phyloP scores from a whole-genome alignment of 441 rosid species.

The Erodium trifolium region DNA sequence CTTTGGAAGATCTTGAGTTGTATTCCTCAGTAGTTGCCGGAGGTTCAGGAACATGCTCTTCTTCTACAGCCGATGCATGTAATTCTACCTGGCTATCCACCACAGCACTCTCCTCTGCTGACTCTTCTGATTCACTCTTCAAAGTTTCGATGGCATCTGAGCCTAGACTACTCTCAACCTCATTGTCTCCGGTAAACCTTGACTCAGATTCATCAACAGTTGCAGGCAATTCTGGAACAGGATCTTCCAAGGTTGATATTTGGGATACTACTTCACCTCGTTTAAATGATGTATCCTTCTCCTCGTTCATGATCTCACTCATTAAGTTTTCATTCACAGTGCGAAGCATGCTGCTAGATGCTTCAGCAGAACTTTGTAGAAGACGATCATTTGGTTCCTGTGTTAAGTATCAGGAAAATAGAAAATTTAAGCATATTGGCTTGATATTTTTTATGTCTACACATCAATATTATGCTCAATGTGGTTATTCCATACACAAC shows the following conservation, averaged over 20 bases:
- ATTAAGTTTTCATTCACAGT: constrained; percentile 8
- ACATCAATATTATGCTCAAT: too few species aligned
- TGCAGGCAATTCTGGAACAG: not conserved
- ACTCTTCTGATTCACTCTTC: constrained; percentile 9
- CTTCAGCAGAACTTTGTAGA: constrained; percentile 16
- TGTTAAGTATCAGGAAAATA: constrained; percentile 16
- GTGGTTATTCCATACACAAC: not conserved
- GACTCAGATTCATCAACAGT: not conserved
- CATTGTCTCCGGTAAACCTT: not conserved
- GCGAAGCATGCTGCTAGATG: constrained; percentile 6
- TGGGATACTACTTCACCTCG: constrained; percentile 13
- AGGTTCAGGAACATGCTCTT: not conserved
- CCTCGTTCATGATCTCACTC: constrained; percentile 12
- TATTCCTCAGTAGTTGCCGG: not conserved
- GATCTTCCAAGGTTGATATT: constrained; percentile 6
- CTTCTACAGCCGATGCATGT: constrained; percentile 4
- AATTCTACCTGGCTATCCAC: too few species aligned
- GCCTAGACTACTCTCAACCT: constrained; percentile 1
- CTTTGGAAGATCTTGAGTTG: not conserved
- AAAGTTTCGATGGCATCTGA: not conserved
- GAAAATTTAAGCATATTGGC: not conserved
- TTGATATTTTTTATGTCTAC: not conserved
- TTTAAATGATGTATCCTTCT: constrained; percentile 8
- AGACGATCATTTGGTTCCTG: constrained; percentile 17
- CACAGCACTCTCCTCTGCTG: too few species aligned